phyloP scores from a whole-genome alignment of 805 yeast species.

The Blastobotrys peoriensis region DNA sequence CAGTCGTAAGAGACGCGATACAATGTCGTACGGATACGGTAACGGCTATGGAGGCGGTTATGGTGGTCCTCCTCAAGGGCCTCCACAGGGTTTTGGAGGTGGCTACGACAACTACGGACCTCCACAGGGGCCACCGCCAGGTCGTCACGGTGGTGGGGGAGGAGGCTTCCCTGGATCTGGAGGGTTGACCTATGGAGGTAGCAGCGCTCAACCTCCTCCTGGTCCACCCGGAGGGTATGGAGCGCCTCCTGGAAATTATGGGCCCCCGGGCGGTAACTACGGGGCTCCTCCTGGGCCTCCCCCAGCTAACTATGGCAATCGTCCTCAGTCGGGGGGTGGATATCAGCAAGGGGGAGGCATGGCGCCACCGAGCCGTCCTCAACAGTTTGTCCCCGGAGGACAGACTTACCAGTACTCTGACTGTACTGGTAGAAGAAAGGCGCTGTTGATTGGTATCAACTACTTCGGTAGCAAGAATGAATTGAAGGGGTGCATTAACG shows the following conservation, averaged over 20 bases:
- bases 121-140: constrained; percentile 31
- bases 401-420: constrained; percentile 51
- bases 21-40: constrained; percentile 3
- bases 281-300: constrained; percentile 30
- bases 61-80: constrained; percentile 15
- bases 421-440: constrained; percentile 69
- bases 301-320: constrained; percentile 18
- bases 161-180: constrained; percentile 14
- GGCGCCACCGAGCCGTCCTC: constrained; percentile 31
- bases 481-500: constrained; percentile 77
- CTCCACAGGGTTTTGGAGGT: constrained; percentile 12
- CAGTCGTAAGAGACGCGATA: no score
- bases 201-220: neutral
- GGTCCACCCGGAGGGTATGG: neutral
- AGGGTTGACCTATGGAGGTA: constrained; percentile 7
- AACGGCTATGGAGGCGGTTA: constrained; percentile 6
- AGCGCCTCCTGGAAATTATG: neutral
- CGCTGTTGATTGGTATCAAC: constrained; percentile 71
- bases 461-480: constrained; percentile 59
- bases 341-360: constrained; percentile 14
- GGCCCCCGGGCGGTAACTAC: constrained; percentile 3
- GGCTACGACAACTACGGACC: constrained; percentile 14
- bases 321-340: constrained; percentile 16
- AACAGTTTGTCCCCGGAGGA: constrained; percentile 27
- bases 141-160: constrained; percentile 13